Evolutionary conservation across 2,329 filamentous ascomycete genomes (phyloP).

Genomic region (Colletotrichum sp.): DNA sequence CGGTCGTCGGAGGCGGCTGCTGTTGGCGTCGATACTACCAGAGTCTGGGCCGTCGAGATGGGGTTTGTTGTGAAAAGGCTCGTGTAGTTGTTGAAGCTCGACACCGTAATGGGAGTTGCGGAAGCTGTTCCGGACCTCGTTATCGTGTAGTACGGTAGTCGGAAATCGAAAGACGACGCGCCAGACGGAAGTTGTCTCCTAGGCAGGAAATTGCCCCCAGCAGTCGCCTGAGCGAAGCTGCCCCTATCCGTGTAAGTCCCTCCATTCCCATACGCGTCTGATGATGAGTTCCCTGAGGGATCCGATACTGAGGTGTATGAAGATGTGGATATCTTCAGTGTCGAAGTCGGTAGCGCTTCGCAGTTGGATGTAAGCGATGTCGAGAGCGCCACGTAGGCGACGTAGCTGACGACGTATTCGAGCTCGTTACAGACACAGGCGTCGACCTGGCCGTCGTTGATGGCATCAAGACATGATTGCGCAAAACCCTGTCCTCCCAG

Average conservation of each 20-base stretch:
- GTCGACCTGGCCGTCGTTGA: neutral
- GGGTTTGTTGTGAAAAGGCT: neutral
- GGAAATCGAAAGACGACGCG: neutral
- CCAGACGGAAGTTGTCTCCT: neutral
- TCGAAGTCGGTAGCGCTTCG: neutral
- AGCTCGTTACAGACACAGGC: constrained; percentile 12
- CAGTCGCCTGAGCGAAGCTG: neutral
- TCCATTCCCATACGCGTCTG: neutral
- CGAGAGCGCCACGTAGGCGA: constrained; percentile 12
- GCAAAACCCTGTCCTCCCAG: neutral
- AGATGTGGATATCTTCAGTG: neutral
- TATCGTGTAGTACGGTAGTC: constrained; percentile 10
- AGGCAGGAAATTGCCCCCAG: neutral
- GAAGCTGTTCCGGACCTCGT: neutral
- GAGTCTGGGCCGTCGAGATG: constrained; percentile 5
- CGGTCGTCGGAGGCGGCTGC: neutral
- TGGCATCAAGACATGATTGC: constrained; percentile 12
- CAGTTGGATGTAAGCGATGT: constrained; percentile 11
- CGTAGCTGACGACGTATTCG: constrained; percentile 15
- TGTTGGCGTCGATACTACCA: neutral
- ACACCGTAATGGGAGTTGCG: neutral
- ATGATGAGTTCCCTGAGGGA: neutral
- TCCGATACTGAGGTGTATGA: neutral
- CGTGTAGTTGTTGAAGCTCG: neutral
- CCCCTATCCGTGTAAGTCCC: neutral